Evolutionary conservation across 2,329 filamentous ascomycete genomes (phyloP), one percentile per base, ranked within the genome.

Genomic region (Chalaropsis thielavioides): DNA sequence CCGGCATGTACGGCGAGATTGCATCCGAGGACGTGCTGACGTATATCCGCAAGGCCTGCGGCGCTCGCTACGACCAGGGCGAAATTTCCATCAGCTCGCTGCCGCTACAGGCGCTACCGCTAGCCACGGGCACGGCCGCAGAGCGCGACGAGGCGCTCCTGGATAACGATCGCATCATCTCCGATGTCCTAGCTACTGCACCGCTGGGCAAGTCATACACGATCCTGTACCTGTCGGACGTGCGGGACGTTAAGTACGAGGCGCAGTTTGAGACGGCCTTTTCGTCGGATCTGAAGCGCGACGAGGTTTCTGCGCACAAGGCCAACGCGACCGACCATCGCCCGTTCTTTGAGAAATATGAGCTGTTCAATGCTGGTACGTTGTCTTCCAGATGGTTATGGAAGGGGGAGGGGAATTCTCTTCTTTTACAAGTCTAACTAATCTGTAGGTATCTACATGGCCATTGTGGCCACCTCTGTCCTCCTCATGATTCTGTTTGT

Each of bases 291-390:
- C 75, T 94, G 69, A 94, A 89, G 81, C 83, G 90, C 69, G 75
- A 77, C 64, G 67, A 68, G n/a, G 64, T 68, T n/a, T 61, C 68
- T 24, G 68, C 68, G 69, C 76, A 74, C 64, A 75, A 75, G 19
- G 71, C 72, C 17, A 79, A 81, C 67, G 76, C 73, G 6, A 73
- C 71, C 6, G 71, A 80, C 66, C 79, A 75, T 43, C 74, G 80
- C 38, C 79, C 83, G 3, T 75, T 95, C 54, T 97, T 99, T 71
- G 88, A 95, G 76, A 91, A 89, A 74, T 99, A 99, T 75, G 88
- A 96, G 73, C 97, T 92, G 77, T 88, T 99, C 70, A 92, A 87
- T 11, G 90, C 91, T 71, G 90, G 90, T 92, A 76, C 70, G 81
- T 77, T 41, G 4, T 58, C 6, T n/a, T 46, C 43, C 15, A 11